Evolutionary conservation across 108 stramenopile genomes (phyloP), one percentile per base, ranked within the genome.

Genomic region (Cyclotella sp.): DNA sequence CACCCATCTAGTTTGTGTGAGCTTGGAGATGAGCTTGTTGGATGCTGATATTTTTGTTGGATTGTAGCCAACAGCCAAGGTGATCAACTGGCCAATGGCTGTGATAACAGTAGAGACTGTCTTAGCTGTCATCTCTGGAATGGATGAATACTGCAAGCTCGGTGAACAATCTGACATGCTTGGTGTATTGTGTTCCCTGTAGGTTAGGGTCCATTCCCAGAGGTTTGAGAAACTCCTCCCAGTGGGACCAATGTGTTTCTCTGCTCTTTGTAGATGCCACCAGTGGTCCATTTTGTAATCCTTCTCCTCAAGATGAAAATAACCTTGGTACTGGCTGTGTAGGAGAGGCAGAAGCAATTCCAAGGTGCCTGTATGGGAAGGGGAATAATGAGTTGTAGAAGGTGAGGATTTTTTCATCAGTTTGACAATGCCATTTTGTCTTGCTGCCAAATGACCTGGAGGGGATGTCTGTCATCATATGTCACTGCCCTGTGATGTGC

Each of bases 391-490:
- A 2, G 22, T 81, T 74, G 24, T 63, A 81, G n/a, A 70, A 6
- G 2, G 34, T 34, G 34, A 34, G 34, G 2, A 34, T 5, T 2
- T 34, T 6, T 34, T 2, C 34, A 15, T 74, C 24, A 49, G 60
- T 45, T 29, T 29, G 44, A 49, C 63, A 81, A 11, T 74, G 68
- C 79, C 79, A 74, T 29, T 73, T 30, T 15, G 66, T 24, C 7
- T 53, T 43, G 44, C 79, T 80, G 13, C 72, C 72, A 54, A 73
- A 81, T 0, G 73, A 74, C 0, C 73, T 29, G 0, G 79, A 81
- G 8, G 79, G 79, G 18, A 69, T 74, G 19, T 80, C 79, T 15
- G 73, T 70, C 64, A 81, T 73, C 0, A 21, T 40, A 42, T 80
- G 65, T 27, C 58, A 15, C n/a, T 68, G 41, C 4, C 79, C 72